Evolutionary conservation across 2,329 filamentous ascomycete genomes (phyloP).

Genomic region (Aspergillus hortae): DNA sequence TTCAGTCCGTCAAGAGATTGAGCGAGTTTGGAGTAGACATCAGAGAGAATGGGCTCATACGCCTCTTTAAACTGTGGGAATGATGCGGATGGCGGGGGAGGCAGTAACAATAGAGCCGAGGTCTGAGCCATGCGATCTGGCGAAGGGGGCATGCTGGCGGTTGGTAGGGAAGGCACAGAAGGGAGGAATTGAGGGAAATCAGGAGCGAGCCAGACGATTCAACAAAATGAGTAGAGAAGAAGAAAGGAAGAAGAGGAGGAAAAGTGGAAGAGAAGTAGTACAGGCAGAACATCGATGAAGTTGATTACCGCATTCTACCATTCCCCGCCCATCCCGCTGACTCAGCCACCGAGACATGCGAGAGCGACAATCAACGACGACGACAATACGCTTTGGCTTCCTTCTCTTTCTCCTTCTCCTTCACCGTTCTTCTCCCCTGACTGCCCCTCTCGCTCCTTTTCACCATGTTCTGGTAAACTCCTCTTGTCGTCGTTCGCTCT

Average conservation of each 20-base stretch:
- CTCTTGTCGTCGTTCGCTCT: not conserved
- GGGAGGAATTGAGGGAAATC: slow-evolving; percentile 29
- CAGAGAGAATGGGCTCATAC: slow-evolving; percentile 58
- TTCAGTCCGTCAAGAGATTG: slow-evolving; percentile 26
- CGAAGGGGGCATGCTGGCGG: slow-evolving; percentile 19
- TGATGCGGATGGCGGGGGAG: slow-evolving; percentile 56
- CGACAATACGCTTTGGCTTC: not conserved
- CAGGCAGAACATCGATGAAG: not conserved
- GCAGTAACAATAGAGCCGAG: slow-evolving; percentile 57
- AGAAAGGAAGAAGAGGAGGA: not conserved
- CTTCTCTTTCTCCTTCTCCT: not conserved
- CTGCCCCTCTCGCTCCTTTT: slow-evolving; percentile 15
- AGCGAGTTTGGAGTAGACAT: slow-evolving; percentile 51
- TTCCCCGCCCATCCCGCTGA: not conserved
- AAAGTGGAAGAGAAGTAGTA: not conserved
- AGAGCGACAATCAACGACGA: not conserved
- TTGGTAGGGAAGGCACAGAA: slow-evolving; percentile 5
- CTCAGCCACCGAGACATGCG: not conserved
- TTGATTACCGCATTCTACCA: not conserved
- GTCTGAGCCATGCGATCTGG: slow-evolving; percentile 17
- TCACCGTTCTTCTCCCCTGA: not conserved
- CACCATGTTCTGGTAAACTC: not conserved
- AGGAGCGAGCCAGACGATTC: not conserved
- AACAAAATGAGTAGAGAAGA: not conserved
- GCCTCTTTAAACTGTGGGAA: slow-evolving; percentile 53